Base-by-base conservation (phyloP, 768 basidiomycete genomes). In the Candolleomyces aberdarensis region DNA sequence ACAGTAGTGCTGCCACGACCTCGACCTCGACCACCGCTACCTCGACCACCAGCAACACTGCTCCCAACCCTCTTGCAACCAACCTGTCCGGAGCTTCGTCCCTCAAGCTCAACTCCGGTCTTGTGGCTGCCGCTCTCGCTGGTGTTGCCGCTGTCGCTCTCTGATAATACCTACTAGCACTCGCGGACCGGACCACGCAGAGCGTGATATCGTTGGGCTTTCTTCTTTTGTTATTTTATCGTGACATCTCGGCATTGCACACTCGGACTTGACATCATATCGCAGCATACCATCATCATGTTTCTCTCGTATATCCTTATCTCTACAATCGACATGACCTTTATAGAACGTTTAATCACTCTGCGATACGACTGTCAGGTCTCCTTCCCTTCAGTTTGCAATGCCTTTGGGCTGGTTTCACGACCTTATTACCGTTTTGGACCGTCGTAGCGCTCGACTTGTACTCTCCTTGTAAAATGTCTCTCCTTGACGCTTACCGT, bases 121-220 rank as follows among this genome's bases (percentile, higher is more conserved):
- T 75, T 73, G 2, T 75, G 71, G 67, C 76, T 40, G 82, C 83
- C 19, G 79, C 75, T 0, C 66, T 80, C 43, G 84, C 79, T 43
- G 85, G 85, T 43, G 82, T 74, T 22, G 81, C 70, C 14, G 65
- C 78, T 61, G 73, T 81, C 49, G 72, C 71, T 0, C 75, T 85
- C 65, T 86, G 73, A 75, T 13, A 17, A 29, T 26, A 10, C 41
- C 11, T 52, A 11, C 41, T 43, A 5, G 41, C n/a, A 43, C 13
- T 11, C 41, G n/a, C 5, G n/a, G n/a, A 11, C 41, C 41, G 41
- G 41, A 5, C 1, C n/a, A 43, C n/a, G 41, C 11, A 13, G 41
- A 1, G 41, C 41, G 41, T 43, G 41, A 43, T 11, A 43, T 43
- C 41, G 5, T 43, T n/a, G 11, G 13, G n/a, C 13, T n/a, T 43